Conservation (phyloP, 1,139 yeast species). For the Pichia sp. region DNA sequence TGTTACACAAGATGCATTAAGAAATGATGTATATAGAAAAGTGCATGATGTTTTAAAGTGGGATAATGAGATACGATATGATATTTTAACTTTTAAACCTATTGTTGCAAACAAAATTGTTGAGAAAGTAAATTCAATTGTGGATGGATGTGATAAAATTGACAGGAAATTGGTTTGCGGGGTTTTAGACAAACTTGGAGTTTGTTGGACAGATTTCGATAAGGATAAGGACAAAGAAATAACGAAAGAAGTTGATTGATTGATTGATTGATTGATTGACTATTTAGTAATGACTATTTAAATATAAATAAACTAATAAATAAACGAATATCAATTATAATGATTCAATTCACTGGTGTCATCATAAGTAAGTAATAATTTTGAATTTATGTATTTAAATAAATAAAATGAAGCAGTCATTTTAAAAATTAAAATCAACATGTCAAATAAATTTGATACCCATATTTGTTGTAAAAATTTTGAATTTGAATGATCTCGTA, state of each 20-base stretch:
- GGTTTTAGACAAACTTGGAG: conserved; percentile 25
- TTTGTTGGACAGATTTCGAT: conserved; percentile 22
- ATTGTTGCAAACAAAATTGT: conserved; percentile 13
- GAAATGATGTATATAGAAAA: neutral
- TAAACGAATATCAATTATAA: conserved; percentile 10
- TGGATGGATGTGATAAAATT: conserved; percentile 7
- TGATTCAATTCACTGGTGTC: conserved; percentile 26
- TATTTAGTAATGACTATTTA: too few relatives aligned
- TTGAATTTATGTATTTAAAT: conserved; percentile 19
- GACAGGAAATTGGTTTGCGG: conserved; percentile 18
- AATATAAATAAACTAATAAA: too few relatives aligned
- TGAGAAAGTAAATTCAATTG: neutral
- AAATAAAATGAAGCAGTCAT: conserved; percentile 12
- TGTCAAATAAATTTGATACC: conserved; percentile 10
- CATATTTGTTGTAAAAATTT: conserved; percentile 6
- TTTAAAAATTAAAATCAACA: conserved; percentile 15
- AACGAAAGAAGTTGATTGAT: too few relatives aligned
- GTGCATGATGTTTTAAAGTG: conserved; percentile 7
- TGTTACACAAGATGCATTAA: neutral
- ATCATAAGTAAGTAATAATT: conserved; percentile 19
- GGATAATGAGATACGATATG: conserved; percentile 16
- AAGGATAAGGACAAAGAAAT: conserved; percentile 1
- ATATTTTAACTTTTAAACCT: conserved; percentile 22
- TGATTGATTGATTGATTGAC: too few relatives aligned
- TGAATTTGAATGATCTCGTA: conserved; percentile 1